These are phyloP conservation scores for Glycine soja DNA, from an alignment of 306 rosid genomes.

Conservation along the genomic window DNA sequence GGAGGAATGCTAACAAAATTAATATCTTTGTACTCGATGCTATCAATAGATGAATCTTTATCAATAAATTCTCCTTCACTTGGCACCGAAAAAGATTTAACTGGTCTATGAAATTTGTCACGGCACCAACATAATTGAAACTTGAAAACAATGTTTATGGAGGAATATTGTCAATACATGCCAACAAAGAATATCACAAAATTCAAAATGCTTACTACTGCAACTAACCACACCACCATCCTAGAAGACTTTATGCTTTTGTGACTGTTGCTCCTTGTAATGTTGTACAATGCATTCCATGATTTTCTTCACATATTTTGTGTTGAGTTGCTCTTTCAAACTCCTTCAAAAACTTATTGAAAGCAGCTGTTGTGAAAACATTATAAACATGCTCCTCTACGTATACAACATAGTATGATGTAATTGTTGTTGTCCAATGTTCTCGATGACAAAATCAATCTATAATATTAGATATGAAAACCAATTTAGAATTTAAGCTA, in stretches of 20 bases:
- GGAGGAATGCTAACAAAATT: neutral
- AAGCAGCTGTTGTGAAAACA: neutral
- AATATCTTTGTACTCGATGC: neutral
- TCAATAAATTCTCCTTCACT: neutral
- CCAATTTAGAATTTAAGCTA: too few relatives aligned
- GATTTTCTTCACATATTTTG: slow-evolving; percentile 11
- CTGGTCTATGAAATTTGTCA: neutral
- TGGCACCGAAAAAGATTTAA: neutral
- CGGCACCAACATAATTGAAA: neutral
- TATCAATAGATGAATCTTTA: neutral
- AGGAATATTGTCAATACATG: neutral
- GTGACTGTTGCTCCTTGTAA: neutral
- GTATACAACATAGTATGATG: slow-evolving; percentile 4
- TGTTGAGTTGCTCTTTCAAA: slow-evolving; percentile 21
- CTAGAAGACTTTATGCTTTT: neutral
- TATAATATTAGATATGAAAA: neutral
- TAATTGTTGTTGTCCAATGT: neutral
- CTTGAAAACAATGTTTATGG: slow-evolving; percentile 5
- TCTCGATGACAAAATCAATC: neutral
- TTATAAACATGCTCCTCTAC: neutral
- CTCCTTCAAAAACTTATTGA: neutral
- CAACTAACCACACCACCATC: neutral
- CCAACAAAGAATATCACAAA: neutral
- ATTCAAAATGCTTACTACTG: neutral
- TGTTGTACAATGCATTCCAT: neutral